A percentile compares a stretch with the other conserved stretches of the same genome.
phyloP scores from a whole-genome alignment of 768 basidiomycete genomes.

The Dacryopinax primogenitus region DNA sequence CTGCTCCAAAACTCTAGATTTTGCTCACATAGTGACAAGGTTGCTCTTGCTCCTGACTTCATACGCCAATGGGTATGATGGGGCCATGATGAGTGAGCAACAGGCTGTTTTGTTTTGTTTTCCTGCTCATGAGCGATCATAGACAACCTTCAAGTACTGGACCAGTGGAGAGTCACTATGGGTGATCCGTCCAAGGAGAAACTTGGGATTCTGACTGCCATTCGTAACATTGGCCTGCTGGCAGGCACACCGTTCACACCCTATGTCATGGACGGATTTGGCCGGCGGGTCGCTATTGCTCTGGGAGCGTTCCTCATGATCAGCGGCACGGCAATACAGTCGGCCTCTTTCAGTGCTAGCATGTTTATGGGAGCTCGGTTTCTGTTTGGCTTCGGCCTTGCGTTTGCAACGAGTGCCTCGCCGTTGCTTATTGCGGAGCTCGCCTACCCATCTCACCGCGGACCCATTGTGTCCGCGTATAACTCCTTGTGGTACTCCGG shows the following conservation, averaged over 20 bases:
- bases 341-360: not conserved
- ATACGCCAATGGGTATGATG: slow-evolving; percentile 11
- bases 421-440: slow-evolving; percentile 15
- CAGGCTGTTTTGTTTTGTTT: too few relatives aligned
- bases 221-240: slow-evolving; percentile 9
- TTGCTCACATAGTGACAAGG: not conserved
- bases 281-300: slow-evolving; percentile 10
- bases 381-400: slow-evolving; percentile 13
- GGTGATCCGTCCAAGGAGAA: slow-evolving; percentile 17
- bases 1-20: not conserved
- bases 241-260: not conserved
- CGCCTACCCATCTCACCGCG: slow-evolving; percentile 13
- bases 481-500: slow-evolving; percentile 11
- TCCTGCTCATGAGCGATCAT: not conserved
- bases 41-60: slow-evolving; percentile 8
- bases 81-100: slow-evolving; percentile 16
- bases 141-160: slow-evolving; percentile 18
- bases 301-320: slow-evolving; percentile 11
- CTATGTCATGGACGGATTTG: not conserved
- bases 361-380: slow-evolving; percentile 15
- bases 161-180: slow-evolving; percentile 17
- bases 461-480: slow-evolving; percentile 5
- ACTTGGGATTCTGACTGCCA: slow-evolving; percentile 19
- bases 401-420: slow-evolving; percentile 11
- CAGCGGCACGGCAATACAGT: not conserved